These are phyloP conservation scores for Hymenoscyphus repandus DNA, from an alignment of 2,329 filamentous ascomycete genomes.

Conservation along the genomic window DNA sequence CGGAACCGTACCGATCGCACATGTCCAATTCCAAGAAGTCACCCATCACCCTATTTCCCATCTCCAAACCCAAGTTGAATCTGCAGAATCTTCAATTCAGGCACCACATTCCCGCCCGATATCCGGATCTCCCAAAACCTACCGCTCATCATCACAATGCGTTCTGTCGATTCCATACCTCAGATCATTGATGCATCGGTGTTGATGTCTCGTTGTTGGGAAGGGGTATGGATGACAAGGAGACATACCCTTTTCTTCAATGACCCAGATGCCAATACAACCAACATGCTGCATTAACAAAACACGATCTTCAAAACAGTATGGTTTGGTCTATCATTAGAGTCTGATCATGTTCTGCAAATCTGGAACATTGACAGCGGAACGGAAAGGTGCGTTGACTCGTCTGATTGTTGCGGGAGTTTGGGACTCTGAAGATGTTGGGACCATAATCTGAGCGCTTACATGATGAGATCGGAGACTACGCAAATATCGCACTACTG, in stretches of 20 bases:
- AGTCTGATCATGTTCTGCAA: not conserved
- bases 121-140: not conserved
- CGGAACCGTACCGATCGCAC: not conserved
- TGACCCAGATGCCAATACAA: too few relatives aligned
- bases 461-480: too few relatives aligned
- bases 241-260: too few relatives aligned
- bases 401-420: not conserved
- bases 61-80: not conserved
- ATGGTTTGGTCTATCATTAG: not conserved
- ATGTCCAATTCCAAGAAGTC: not conserved
- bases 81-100: not conserved
- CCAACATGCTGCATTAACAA: not conserved
- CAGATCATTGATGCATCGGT: not conserved
- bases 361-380: not conserved
- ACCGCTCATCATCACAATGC: too few relatives aligned
- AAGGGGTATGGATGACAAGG: too few relatives aligned
- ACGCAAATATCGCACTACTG: too few relatives aligned
- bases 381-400: not conserved
- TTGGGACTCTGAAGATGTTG: too few relatives aligned
- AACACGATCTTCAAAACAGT: not conserved
- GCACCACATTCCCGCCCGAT: not conserved
- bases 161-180: not conserved
- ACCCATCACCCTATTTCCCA: not conserved
- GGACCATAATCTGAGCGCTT: too few relatives aligned
- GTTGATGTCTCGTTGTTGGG: too few relatives aligned